Percentiles rank a stretch among this genome's conserved stretches.
These are phyloP conservation scores for Sarocladium kiliense DNA, from an alignment of 2,329 filamentous ascomycete species.

Conservation along the genomic window DNA sequence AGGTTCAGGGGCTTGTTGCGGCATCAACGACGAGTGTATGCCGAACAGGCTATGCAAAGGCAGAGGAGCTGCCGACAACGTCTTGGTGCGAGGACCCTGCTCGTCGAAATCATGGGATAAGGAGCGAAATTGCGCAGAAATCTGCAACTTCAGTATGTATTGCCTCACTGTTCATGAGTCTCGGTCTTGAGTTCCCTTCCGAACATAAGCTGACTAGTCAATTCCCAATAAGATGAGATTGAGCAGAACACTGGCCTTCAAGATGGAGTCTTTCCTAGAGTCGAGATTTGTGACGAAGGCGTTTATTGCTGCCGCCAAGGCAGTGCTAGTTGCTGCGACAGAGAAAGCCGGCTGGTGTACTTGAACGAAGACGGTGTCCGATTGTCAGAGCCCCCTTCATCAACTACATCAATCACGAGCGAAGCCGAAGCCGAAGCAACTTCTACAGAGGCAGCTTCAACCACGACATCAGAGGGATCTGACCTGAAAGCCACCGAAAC, in stretches of 20 bases:
- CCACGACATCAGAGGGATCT: neutral
- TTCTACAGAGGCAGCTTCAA: neutral
- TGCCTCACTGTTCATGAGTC: neutral
- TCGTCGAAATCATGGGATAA: neutral
- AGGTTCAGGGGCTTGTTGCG: neutral
- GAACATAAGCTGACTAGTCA: neutral
- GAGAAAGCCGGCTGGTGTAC: constrained; percentile 1
- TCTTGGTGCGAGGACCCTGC: neutral
- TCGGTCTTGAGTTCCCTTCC: neutral
- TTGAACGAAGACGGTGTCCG: constrained; percentile 4
- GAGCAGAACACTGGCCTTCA: neutral
- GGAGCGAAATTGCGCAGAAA: neutral
- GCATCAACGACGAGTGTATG: constrained; percentile 1
- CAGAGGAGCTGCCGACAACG: neutral
- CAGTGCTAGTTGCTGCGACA: neutral
- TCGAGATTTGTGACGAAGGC: constrained; percentile 1
- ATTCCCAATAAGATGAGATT: neutral
- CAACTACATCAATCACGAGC: neutral
- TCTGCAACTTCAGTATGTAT: constrained; percentile 3
- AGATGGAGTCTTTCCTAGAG: neutral
- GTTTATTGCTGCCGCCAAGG: constrained; percentile 3
- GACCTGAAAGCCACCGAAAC: neutral
- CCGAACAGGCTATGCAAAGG: neutral
- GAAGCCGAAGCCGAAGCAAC: neutral
- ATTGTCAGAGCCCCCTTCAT: neutral